Conservation (phyloP, 2,329 filamentous ascomycete genomes). For the Tolypocladium cylindrosporum region DNA sequence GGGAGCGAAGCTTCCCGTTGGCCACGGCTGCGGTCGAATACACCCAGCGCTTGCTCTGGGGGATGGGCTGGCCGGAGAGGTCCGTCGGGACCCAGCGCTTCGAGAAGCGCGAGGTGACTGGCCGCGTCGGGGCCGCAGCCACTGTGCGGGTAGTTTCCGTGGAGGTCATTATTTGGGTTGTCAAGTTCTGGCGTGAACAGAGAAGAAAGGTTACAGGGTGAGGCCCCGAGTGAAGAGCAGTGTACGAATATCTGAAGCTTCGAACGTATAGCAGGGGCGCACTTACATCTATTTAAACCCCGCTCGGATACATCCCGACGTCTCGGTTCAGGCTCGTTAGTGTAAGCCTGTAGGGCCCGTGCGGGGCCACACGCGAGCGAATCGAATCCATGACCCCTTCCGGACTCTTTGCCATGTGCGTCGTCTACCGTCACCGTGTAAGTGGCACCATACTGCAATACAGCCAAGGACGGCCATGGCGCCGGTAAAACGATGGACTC, state of each 20-base stretch:
- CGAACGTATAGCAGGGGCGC: neutral
- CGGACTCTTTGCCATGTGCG: too few species aligned
- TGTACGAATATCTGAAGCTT: neutral
- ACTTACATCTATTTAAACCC: neutral
- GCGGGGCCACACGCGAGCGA: too few species aligned
- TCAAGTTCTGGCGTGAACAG: neutral
- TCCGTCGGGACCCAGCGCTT: constrained; percentile 4
- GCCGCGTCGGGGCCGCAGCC: neutral
- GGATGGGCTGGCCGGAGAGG: constrained; percentile 6
- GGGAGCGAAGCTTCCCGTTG: constrained; percentile 1
- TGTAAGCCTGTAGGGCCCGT: too few species aligned
- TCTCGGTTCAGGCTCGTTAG: neutral
- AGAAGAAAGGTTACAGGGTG: neutral
- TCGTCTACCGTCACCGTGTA: too few species aligned
- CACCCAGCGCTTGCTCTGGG: constrained; percentile 6
- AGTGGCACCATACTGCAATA: too few species aligned
- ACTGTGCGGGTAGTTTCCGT: neutral
- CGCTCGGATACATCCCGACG: neutral
- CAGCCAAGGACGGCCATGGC: too few species aligned
- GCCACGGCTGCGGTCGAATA: constrained; percentile 5
- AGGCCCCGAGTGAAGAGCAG: neutral
- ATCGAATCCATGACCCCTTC: too few species aligned
- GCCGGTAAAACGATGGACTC: too few species aligned
- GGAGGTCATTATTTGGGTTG: neutral
- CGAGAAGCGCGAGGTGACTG: neutral